A percentile compares a stretch with the other conserved stretches of the same genome.
Conservation (phyloP, 495 filamentous ascomycete species). For the Penicillium verhagenii region DNA sequence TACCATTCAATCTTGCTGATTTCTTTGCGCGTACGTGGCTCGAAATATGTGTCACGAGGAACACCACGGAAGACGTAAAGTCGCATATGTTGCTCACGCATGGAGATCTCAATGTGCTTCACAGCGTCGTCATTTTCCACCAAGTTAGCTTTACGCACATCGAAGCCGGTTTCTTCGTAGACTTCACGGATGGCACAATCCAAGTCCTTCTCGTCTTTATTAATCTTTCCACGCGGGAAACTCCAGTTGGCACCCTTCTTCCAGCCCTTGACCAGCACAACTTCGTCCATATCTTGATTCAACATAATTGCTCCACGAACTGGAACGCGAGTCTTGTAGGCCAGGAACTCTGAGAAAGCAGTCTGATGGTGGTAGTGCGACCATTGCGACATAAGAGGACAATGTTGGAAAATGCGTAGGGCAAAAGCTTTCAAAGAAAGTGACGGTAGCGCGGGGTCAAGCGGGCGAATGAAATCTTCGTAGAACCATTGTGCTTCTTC, state of each 20-base stretch:
- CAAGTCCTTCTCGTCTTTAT: constrained; percentile 89
- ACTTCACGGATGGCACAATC: constrained; percentile 92
- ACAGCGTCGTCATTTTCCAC: constrained; percentile 63
- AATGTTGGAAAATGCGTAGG: constrained; percentile 86
- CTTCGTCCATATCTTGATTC: constrained; percentile 86
- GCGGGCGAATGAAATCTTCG: constrained; percentile 95
- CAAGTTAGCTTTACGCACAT: constrained; percentile 70
- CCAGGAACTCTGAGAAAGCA: constrained; percentile 85
- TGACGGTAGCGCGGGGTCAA: constrained; percentile 80
- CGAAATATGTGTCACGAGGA: constrained; percentile 79
- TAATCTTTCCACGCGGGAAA: constrained; percentile 95
- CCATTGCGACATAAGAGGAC: constrained; percentile 79
- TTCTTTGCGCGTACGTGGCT: constrained; percentile 89
- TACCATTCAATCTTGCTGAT: constrained; percentile 97
- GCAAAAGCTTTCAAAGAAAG: constrained; percentile 81
- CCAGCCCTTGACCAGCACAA: constrained; percentile 92
- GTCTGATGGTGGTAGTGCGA: constrained; percentile 71
- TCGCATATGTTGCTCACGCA: constrained; percentile 89
- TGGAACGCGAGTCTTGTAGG: constrained; percentile 90
- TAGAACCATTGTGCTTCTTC: constrained; percentile 99
- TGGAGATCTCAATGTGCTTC: constrained; percentile 80
- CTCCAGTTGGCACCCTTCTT: constrained; percentile 97
- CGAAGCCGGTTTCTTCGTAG: constrained; percentile 92
- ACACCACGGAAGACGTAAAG: constrained; percentile 88
- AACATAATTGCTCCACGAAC: constrained; percentile 92